These are phyloP conservation scores for Acanthamoeba royreba DNA, from an alignment of 208 protist genomes.

Conservation along the genomic window DNA sequence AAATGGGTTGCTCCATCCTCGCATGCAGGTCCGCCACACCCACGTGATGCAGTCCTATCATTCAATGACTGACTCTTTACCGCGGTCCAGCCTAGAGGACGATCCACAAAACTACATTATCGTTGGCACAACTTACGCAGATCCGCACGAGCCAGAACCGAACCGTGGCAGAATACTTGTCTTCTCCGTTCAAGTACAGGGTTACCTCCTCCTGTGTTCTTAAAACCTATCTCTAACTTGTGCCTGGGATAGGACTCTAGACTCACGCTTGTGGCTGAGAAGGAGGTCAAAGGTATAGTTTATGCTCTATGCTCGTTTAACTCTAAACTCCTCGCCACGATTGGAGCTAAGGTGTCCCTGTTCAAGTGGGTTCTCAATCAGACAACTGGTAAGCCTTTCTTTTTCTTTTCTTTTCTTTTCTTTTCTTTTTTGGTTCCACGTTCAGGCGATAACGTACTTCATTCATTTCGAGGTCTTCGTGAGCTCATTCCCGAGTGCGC, in stretches of 20 bases:
- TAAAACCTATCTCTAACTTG: too few relatives aligned
- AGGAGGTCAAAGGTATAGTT: slow-evolving; percentile 51
- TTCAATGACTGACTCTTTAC: neutral
- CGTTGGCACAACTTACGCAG: slow-evolving; percentile 74
- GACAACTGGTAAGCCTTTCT: neutral
- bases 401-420: too few relatives aligned
- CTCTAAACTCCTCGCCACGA: slow-evolving; percentile 68
- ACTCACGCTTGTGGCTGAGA: slow-evolving; percentile 19
- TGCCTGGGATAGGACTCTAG: slow-evolving; percentile 1
- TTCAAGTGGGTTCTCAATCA: neutral
- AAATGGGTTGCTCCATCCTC: slow-evolving; percentile 57
- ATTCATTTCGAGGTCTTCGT: slow-evolving; percentile 33
- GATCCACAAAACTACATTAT: slow-evolving; percentile 57
- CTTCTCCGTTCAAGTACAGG: slow-evolving; percentile 55
- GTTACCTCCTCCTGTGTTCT: too few relatives aligned
- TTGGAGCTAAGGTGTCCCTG: slow-evolving; percentile 70
- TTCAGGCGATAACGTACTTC: too few relatives aligned
- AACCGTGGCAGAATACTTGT: slow-evolving; percentile 72
- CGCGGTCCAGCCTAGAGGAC: neutral
- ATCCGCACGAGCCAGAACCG: slow-evolving; percentile 65
- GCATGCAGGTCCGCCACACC: slow-evolving; percentile 55
- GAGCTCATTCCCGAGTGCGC: slow-evolving; percentile 51
- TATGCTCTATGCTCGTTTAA: slow-evolving; percentile 66
- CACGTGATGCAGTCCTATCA: too few relatives aligned
- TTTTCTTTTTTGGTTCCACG: too few relatives aligned